Evolutionary conservation across 2,329 filamentous ascomycete genomes (phyloP), one percentile per base, ranked within the genome.

Genomic region (Fusarium humuli): DNA sequence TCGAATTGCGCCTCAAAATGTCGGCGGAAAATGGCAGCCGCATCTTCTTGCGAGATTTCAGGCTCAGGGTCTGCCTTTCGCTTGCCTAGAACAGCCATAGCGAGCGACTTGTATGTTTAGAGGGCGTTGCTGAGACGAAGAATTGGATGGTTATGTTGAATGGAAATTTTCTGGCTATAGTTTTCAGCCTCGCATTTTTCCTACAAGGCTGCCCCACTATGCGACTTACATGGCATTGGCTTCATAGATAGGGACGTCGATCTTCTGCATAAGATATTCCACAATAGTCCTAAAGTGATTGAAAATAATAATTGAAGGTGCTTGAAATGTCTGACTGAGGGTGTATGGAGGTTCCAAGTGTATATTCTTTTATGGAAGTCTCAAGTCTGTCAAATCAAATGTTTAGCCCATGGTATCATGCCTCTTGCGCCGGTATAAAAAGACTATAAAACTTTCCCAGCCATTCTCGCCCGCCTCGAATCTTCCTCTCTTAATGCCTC

Each of bases 1-100:
- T 90, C 88, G 82, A 98, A 98, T 77, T 92, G 90, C 29, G 93
- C 88, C 81, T 98, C 96, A 77, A 98, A 98, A 77, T 95, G 92
- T 73, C 88, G 89, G 61, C 90, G 90, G 76, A 99, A 93, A 61
- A 94, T 87, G 59, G 91, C 93, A 73, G 93, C 89, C 14, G 92
- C 85, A 62, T 90, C 86, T 69, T 87, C 83, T 42, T 82, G 78
- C 2, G 78, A 80, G 25, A 78, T 57, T 4, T 74, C 61, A 6
- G 76, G 73, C 34, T 73, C 74, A 14, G 76, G 60, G 8, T 49
- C 65, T 27, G 79, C 76, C 71, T 87, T 87, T 65, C 85, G 83
- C 74, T 88, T 88, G 41, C 85, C 83, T 23, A 86, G 76, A 42
- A 81, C 78, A 34, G 81, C 75, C 84, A 86, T 86, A 34, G 41